These are phyloP conservation scores for Candida albicans DNA, from an alignment of 1,139 yeast genomes.

Conservation along the genomic window DNA sequence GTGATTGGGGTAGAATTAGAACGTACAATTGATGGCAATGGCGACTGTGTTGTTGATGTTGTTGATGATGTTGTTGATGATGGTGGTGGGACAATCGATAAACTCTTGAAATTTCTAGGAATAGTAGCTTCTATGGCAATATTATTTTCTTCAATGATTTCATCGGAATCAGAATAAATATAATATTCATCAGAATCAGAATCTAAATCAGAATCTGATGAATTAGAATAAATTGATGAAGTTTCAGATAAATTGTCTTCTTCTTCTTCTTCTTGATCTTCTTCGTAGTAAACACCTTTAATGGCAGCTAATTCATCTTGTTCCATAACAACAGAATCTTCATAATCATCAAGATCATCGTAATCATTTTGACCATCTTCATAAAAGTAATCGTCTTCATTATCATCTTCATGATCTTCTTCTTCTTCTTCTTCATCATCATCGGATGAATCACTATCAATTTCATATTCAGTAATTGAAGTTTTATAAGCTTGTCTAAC, in stretches of 20 bases:
- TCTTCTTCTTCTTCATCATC: conserved; percentile 22
- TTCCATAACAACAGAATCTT: conserved; percentile 10
- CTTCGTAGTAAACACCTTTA: conserved; percentile 6
- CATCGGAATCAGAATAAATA: conserved; percentile 27
- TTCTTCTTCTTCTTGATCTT: conserved; percentile 4
- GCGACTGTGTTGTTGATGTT: neutral
- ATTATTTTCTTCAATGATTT: conserved; percentile 20
- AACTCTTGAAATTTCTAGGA: conserved; percentile 14
- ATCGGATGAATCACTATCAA: conserved; percentile 30
- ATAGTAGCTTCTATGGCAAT: conserved; percentile 13
- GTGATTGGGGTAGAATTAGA: too few species aligned
- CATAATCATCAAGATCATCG: conserved; percentile 14
- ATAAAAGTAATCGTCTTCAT: conserved; percentile 11
- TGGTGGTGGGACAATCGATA: conserved; percentile 28
- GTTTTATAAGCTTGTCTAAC: conserved; percentile 17
- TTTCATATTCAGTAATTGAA: conserved; percentile 36
- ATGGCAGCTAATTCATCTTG: neutral
- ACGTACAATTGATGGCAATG: too few species aligned
- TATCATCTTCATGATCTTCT: too few species aligned
- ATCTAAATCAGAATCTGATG: conserved; percentile 22
- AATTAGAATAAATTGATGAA: conserved; percentile 10
- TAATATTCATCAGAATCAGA: conserved; percentile 31
- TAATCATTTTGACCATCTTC: conserved; percentile 12
- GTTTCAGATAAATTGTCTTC: conserved; percentile 15
- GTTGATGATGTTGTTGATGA: conserved; percentile 16